Percentiles rank a stretch among this genome's conserved stretches.
phyloP scores from a whole-genome alignment of 2,329 filamentous ascomycete species.

The Neopestalotiopsis clavispora region DNA sequence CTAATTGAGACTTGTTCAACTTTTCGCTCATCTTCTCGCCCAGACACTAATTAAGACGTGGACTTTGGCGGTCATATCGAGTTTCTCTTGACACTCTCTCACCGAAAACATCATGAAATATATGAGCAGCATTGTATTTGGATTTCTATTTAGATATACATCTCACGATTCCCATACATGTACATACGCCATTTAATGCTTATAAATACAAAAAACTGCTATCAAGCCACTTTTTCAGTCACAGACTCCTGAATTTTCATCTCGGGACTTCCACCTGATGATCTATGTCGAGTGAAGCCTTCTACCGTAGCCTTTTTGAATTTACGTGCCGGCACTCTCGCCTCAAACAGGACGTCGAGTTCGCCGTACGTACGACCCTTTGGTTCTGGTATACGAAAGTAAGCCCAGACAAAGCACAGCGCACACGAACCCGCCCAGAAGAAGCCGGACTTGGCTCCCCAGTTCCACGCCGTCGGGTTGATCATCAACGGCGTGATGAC shows the following conservation, averaged over 20 bases:
- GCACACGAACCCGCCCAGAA: conserved; percentile 49
- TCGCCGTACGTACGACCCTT: conserved; percentile 56
- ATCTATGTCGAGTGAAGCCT: background rate
- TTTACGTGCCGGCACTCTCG: conserved; percentile 42
- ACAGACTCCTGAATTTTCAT: background rate
- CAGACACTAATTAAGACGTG: no score
- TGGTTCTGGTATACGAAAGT: conserved; percentile 57
- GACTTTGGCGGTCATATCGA: no score
- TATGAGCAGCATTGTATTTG: no score
- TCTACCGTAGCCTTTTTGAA: conserved; percentile 42
- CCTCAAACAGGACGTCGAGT: conserved; percentile 57
- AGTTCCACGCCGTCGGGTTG: conserved; percentile 43
- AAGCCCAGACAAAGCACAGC: conserved; percentile 52
- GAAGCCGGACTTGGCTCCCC: conserved; percentile 47
- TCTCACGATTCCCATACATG: no score
- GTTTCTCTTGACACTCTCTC: no score
- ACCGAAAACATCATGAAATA: no score
- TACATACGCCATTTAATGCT: no score
- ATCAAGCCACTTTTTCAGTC: background rate
- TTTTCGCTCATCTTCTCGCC: no score
- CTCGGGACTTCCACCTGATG: background rate
- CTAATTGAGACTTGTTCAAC: no score
- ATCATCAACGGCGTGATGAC: conserved; percentile 9
- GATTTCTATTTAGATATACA: no score
- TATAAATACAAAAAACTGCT: background rate